Base-by-base conservation (phyloP, 208 protist species). In the Tritrichomonas foetus region DNA sequence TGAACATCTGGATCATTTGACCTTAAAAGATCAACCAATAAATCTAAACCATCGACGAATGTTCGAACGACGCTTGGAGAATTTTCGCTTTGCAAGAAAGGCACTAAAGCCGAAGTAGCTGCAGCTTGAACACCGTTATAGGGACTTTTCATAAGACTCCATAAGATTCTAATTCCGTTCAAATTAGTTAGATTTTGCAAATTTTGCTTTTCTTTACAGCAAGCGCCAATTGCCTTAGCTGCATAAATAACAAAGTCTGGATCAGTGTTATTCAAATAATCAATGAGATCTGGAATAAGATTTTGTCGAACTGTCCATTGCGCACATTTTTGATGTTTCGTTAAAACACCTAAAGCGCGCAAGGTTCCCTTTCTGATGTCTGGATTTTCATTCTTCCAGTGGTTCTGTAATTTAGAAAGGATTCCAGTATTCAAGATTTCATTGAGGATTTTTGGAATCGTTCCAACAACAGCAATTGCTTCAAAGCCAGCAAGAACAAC, bases 11-110 rank as follows among this genome's bases (percentile, higher is more conserved):
- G 78, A 11, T 89, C 78, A 20, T 53, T 44, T 16, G 41, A 53
- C 30, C 30, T 53, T n/a, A 89, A 39, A 8, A 89, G 30, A 11
- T 47, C 78, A 39, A 89, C 78, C 3, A 89, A 27, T 39, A 89
- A 57, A 50, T 89, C 78, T 11, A 89, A 16, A 9, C 78, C 78
- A 57, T 89, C 78, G 39, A 89, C 78, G n/a, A 89, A 89, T 39
- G 78, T 89, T 39, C 78, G 25, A 16, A 89, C 78, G 9, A 53
- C 20, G 33, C 16, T 5, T 89, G 78, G 78, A 61, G 78, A 89
- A 16, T 53, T 27, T 39, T 44, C 41, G 39, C 16, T 33, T 39
- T 57, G 53, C 41, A 89, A 36, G 78, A 89, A 89, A 44, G 78
- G 78, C 53, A 89, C 78, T 57, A 89, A 57, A 53, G 78, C 78